Percentiles rank a stretch among this genome's conserved stretches.
Conservation (phyloP, 805 yeast genomes). For the Wickerhamomyces subpelliculosus region DNA sequence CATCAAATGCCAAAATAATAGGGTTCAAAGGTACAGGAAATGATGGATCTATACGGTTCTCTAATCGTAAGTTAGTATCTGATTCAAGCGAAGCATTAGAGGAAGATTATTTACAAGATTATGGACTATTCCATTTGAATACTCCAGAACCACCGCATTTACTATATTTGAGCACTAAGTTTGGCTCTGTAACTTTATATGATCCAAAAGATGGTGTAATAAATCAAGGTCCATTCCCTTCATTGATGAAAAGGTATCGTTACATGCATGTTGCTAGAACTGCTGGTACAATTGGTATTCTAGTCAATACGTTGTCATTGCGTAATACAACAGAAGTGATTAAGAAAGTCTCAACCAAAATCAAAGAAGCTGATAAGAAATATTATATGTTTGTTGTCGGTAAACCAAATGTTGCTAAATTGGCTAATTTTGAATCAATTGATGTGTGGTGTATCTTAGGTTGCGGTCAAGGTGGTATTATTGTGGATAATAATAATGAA, state of each 20-base stretch:
- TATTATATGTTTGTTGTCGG: conserved; percentile 95
- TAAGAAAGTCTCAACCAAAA: conserved; percentile 49
- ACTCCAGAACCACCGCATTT: conserved; percentile 74
- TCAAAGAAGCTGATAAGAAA: conserved; percentile 76
- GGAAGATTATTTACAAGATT: conserved; percentile 35
- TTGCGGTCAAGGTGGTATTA: conserved; percentile 89
- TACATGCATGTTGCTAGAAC: conserved; percentile 84
- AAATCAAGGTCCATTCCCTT: conserved; percentile 61
- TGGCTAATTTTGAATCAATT: conserved; percentile 91
- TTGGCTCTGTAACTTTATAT: conserved; percentile 43
- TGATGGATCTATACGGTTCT: conserved; percentile 12
- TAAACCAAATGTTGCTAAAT: conserved; percentile 93
- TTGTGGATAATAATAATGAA: conserved; percentile 70
- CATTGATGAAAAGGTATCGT: conserved; percentile 76
- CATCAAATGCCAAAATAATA: conserved; percentile 32
- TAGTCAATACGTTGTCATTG: conserved; percentile 84
- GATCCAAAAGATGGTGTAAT: conserved; percentile 33
- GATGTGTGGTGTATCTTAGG: conserved; percentile 95
- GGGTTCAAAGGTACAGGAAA: conserved; percentile 25
- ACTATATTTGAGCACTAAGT: conserved; percentile 67
- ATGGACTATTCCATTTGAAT: conserved; percentile 62
- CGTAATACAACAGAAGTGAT: conserved; percentile 65
- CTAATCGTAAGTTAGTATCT: conserved; percentile 24
- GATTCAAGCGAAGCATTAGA: conserved; percentile 22
- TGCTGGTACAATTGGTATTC: conserved; percentile 86